Conservation (phyloP, 345 rosid species). For the Mallotus nudiflorus region DNA sequence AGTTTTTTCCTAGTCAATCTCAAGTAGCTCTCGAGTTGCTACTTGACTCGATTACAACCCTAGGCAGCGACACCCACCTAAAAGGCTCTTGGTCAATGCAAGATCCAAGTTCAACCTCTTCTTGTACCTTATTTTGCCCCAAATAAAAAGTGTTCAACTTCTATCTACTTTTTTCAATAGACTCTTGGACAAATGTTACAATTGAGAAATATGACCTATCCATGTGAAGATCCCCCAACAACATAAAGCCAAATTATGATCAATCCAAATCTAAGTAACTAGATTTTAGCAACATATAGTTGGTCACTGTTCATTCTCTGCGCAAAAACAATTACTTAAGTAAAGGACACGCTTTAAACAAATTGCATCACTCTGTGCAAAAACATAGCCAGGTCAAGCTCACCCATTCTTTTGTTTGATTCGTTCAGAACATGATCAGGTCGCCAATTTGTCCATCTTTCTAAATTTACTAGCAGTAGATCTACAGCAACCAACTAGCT, state of each 20-base stretch:
- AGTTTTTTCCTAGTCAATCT: too few species aligned
- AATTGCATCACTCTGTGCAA: not conserved
- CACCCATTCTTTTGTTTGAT: not conserved
- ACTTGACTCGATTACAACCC: too few species aligned
- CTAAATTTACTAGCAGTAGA: not conserved
- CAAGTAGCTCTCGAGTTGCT: too few species aligned
- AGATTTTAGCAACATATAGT: not conserved
- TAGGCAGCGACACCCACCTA: too few species aligned
- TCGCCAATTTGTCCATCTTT: not conserved
- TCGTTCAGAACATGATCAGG: too few species aligned
- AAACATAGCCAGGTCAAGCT: not conserved
- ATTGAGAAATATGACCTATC: not conserved
- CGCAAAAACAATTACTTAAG: too few species aligned
- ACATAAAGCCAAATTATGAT: not conserved
- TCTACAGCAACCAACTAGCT: not conserved
- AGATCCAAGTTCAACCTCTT: not conserved
- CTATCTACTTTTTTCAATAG: not conserved
- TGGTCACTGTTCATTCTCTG: not conserved
- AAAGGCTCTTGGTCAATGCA: not conserved
- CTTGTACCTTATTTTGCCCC: not conserved
- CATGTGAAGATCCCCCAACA: not conserved
- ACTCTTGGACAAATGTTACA: too few species aligned
- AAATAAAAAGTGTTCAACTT: too few species aligned
- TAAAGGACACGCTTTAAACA: not conserved
- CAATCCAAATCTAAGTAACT: not conserved